Evolutionary conservation across 495 filamentous ascomycete genomes (phyloP), one percentile per base, ranked within the genome.

Genomic region (Aspergillus taichungensis): DNA sequence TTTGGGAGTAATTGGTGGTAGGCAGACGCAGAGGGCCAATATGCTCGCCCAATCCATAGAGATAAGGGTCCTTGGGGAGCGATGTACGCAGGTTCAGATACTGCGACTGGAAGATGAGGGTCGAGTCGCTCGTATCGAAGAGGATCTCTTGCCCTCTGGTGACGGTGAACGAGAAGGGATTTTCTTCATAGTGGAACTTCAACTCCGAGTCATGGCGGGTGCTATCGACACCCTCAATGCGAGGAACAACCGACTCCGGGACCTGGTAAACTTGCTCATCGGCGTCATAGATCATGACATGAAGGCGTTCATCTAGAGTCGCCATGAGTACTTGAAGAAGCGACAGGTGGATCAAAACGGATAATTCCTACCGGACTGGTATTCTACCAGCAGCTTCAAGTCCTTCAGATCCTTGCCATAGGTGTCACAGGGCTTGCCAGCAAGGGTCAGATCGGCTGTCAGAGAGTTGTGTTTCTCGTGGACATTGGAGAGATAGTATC

Each of bases 21-120:
- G 82, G 78, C 36, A 91, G 74, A 34, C 75, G 75, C 48, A 92
- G 77, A 12, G 79, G 67, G 53, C 94, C 87, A 6, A 76, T 82
- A 54, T 88, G 82, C 55, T 94, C 87, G 5, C 87, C 87, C 1
- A 94, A 68, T 2, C 87, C 88, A 53, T 92, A 92, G 8, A 94
- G 62, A 45, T 85, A 78, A 0, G 85, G 82, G 40, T 80, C 60
- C 0, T 75, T 56, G 0, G 85, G 85, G 18, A 91, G 69, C 49
- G 63, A 68, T 5, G 87, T 90, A 18, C 82, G 73, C 10, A 94
- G 62, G 1, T 80, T 74, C 32, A 91, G 57, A 54, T 86, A 92
- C 58, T 91, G 86, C 9, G 74, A 78, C 62, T 95, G 82, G 56
- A 91, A 95, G 30, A 94, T 63, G 31, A 94, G 69, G 30, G 68